Percentiles rank a stretch among this genome's conserved stretches.
Evolutionary conservation across 139 green algal species (phyloP).

Genomic region (Tetraselmis chui): DNA sequence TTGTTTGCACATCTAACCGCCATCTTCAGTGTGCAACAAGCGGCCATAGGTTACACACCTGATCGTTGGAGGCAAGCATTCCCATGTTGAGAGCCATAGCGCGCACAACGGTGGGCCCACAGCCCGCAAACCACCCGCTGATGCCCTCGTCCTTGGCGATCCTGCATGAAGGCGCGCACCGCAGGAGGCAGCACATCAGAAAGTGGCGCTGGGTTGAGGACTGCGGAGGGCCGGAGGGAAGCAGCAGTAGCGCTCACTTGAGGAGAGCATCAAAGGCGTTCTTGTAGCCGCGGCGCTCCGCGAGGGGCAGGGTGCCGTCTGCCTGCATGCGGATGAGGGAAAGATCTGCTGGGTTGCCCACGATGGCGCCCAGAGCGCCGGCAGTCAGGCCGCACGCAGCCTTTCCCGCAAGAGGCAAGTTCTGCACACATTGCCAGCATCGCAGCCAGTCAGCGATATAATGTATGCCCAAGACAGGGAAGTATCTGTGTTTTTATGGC

Average conservation of each 20-base stretch:
- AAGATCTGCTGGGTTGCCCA: conserved; percentile 94
- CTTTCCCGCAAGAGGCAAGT: conserved; percentile 81
- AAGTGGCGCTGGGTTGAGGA: not conserved
- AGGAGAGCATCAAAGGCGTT: conserved; percentile 55
- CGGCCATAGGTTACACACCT: no score
- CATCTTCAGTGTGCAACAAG: no score
- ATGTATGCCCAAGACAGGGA: not conserved
- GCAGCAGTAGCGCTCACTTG: conserved; percentile 7
- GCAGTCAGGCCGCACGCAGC: conserved; percentile 78
- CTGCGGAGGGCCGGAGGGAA: not conserved
- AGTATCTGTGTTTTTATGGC: not conserved
- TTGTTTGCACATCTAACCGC: no score
- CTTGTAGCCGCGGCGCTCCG: conserved; percentile 89
- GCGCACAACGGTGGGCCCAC: conserved; percentile 86
- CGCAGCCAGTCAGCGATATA: conserved; percentile 5
- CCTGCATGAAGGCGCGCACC: conserved; percentile 16
- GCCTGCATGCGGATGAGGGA: conserved; percentile 96
- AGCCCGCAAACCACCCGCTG: conserved; percentile 81
- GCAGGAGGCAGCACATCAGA: not conserved
- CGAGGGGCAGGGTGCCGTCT: conserved; percentile 68
- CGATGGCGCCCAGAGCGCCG: conserved; percentile 85
- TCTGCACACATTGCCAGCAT: conserved; percentile 30
- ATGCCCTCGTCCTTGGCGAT: conserved; percentile 80
- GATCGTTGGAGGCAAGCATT: conserved; percentile 98
- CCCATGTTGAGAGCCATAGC: conserved; percentile 99